phyloP scores from a whole-genome alignment of 2,329 filamentous ascomycete species.

The Geosmithia morbida region DNA sequence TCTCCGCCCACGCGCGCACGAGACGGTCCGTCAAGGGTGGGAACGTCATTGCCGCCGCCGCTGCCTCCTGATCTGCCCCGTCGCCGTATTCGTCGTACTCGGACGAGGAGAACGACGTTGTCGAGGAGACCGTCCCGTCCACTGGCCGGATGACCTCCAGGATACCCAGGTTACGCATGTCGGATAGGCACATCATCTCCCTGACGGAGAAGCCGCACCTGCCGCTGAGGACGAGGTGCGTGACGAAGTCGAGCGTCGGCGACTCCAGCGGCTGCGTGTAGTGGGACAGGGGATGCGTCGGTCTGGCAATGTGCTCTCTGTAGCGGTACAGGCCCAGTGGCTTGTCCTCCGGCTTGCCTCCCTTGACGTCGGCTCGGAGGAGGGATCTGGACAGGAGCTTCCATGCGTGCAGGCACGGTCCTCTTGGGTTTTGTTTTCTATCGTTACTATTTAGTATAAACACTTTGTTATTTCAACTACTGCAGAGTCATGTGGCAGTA shows the following conservation, averaged over 20 bases:
- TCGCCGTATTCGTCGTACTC: constrained; percentile 9
- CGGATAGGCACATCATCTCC: constrained; percentile 24
- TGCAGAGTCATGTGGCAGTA: no score
- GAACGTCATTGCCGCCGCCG: constrained; percentile 7
- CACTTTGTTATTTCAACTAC: not conserved
- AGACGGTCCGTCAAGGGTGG: constrained; percentile 28
- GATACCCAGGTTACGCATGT: constrained; percentile 30
- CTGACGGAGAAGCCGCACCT: constrained; percentile 17
- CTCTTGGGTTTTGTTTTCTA: constrained; percentile 8
- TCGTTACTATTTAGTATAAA: not conserved
- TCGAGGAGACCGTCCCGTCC: no score
- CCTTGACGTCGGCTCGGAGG: constrained; percentile 3
- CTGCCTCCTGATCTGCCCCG: constrained; percentile 2
- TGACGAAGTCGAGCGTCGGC: constrained; percentile 20
- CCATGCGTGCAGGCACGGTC: constrained; percentile 23
- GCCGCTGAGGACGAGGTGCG: constrained; percentile 23
- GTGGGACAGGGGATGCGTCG: constrained; percentile 15
- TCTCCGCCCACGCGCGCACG: constrained; percentile 28
- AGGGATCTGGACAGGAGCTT: constrained; percentile 21
- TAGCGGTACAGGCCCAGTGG: constrained; percentile 22
- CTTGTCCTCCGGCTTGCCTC: constrained; percentile 13
- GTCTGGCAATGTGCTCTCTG: constrained; percentile 22
- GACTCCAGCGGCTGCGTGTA: constrained; percentile 24
- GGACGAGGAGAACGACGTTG: no score
- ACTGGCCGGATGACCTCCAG: constrained; percentile 31